Base-by-base conservation (phyloP, 768 basidiomycete genomes). In the Galerina sulciceps region DNA sequence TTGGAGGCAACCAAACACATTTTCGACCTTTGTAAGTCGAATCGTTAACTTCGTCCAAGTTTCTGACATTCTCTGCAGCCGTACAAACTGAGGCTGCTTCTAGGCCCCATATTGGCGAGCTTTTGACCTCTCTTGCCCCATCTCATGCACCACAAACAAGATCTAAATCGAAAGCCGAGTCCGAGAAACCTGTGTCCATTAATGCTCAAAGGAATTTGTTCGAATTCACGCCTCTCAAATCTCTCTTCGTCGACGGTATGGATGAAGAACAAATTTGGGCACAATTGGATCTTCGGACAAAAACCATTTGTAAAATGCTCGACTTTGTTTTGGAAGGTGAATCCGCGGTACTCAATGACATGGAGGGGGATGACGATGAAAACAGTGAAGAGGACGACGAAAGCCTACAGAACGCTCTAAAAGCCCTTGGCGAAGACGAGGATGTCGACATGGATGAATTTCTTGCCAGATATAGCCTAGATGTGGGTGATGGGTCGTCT, bases 181-280 rank as follows among this genome's bases (percentile, higher is more conserved):
- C 58, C 5, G 61, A 78, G 75, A 53, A 81, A 84, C 72, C 70
- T 20, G 69, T 68, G 53, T 62, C 78, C n/a, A 66, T 69, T 14
- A 72, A 70, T 18, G 65, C 58, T 36, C 67, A 70, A 31, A 73
- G 69, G 43, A 46, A 69, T 4, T 53, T 72, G 10, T 77, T 87
- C 49, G 68, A 77, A 50, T 75, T 75, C 22, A 97, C 96, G 0
- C 95, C 95, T 6, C 72, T 98, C 2, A 77, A 85, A 6, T 84
- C 83, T 36, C 82, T 99, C 17, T 91, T 87, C 58, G 78, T 88
- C 11, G 85, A 93, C 18, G 88, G 83, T 15, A 88, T 97, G 85
- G 89, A 87, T 64, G 81, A 85, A 20, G 91, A 93, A 56, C 95
- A 96, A 71, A 78, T 98, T 23, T 99, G 96, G 96, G 89, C 88